Conservation (phyloP, 2,329 filamentous ascomycete genomes). For the Penicillium sp. region DNA sequence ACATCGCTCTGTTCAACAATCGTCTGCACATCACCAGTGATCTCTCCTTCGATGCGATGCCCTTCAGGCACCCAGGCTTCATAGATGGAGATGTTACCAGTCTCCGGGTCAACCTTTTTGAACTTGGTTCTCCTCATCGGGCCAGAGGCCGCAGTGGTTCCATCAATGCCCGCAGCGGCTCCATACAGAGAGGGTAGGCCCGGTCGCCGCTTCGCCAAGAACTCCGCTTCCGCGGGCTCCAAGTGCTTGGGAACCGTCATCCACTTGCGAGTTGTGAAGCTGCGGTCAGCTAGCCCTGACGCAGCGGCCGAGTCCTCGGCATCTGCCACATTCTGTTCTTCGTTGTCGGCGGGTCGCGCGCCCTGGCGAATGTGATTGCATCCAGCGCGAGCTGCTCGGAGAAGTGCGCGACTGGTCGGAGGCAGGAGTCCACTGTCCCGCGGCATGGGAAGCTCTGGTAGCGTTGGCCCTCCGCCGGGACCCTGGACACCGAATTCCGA, state of each 20-base stretch:
- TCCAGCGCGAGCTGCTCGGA: slow-evolving; percentile 78
- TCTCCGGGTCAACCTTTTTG: slow-evolving; percentile 70
- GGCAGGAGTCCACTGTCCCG: slow-evolving; percentile 78
- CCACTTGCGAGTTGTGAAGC: slow-evolving; percentile 61
- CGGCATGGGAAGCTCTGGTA: slow-evolving; percentile 83
- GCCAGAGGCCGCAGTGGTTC: slow-evolving; percentile 38
- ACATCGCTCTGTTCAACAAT: slow-evolving; percentile 44
- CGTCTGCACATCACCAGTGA: slow-evolving; percentile 60
- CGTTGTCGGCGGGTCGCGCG: slow-evolving; percentile 42
- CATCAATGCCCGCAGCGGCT: slow-evolving; percentile 28
- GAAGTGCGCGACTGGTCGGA: slow-evolving; percentile 76
- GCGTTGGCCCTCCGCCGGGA: slow-evolving; percentile 32
- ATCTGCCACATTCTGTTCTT: slow-evolving; percentile 39
- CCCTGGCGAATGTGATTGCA: slow-evolving; percentile 71
- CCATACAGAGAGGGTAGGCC: slow-evolving; percentile 58
- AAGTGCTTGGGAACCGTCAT: slow-evolving; percentile 56
- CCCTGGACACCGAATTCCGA: slow-evolving; percentile 35
- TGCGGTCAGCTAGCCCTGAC: slow-evolving; percentile 42
- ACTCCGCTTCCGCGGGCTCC: slow-evolving; percentile 62
- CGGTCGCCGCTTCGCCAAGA: slow-evolving; percentile 62
- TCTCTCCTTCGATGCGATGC: slow-evolving; percentile 77
- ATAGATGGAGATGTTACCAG: slow-evolving; percentile 79
- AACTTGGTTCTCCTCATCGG: slow-evolving; percentile 80
- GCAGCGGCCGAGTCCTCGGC: slow-evolving; percentile 33
- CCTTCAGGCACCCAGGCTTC: slow-evolving; percentile 81